A percentile compares a stretch with the other conserved stretches of the same genome.
Conservation (phyloP, 1,284 basidiomycete species). For the Ustilago cynodontis region DNA sequence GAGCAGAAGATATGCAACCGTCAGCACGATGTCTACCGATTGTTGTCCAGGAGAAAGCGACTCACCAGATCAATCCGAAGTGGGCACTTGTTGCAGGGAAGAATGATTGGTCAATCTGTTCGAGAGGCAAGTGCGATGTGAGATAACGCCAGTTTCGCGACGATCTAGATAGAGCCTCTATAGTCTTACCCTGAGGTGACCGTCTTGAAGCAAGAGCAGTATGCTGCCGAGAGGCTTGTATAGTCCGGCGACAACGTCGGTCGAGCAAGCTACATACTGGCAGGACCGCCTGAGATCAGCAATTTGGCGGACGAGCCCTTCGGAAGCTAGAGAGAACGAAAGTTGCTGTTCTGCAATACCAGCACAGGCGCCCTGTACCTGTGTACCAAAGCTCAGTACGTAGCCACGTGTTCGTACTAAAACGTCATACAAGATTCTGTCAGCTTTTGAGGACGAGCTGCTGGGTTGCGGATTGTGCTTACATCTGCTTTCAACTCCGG, state of each 20-base stretch:
- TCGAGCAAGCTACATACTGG: not conserved
- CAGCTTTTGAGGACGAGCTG: not conserved
- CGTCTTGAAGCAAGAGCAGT: conserved; percentile 20
- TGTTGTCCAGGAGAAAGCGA: not conserved
- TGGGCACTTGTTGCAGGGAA: conserved; percentile 11
- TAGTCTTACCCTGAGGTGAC: conserved; percentile 18
- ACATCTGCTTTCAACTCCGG: conserved; percentile 15
- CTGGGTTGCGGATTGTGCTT: not conserved
- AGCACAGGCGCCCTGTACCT: not conserved
- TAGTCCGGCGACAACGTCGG: not conserved
- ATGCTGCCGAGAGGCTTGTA: conserved; percentile 3
- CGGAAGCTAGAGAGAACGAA: conserved; percentile 9
- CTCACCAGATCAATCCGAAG: conserved; percentile 32
- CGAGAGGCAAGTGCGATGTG: not conserved
- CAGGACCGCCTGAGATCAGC: conserved; percentile 11
- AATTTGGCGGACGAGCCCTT: conserved; percentile 8
- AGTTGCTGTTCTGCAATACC: not conserved
- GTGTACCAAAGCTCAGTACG: conserved; percentile 12
- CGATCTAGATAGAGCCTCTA: not conserved
- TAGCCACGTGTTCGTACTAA: conserved; percentile 22
- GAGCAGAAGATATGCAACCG: not conserved
- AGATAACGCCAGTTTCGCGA: too few relatives aligned
- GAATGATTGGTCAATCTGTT: conserved; percentile 17
- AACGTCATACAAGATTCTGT: not conserved
- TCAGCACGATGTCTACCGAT: not conserved